A percentile compares a stretch with the other conserved stretches of the same genome.
These are phyloP conservation scores for Tulasnella sp. DNA, from an alignment of 768 basidiomycete genomes.

Conservation along the genomic window DNA sequence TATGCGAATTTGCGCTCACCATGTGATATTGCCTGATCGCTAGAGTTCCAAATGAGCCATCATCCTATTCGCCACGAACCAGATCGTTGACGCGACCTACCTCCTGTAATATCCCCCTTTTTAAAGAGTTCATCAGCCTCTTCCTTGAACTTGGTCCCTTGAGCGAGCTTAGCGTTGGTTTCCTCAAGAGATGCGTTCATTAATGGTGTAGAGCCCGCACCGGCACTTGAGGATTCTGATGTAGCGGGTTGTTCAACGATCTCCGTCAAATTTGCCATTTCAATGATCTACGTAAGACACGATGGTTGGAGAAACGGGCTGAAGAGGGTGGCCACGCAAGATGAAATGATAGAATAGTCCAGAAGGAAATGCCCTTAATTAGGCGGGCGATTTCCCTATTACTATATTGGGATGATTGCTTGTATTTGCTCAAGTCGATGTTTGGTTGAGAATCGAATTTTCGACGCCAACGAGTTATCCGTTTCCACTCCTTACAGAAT, in stretches of 20 bases:
- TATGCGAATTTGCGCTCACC: slow-evolving; percentile 29
- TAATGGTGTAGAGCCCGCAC: not conserved
- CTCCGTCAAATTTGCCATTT: not conserved
- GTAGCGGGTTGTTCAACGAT: not conserved
- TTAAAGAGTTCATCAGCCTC: slow-evolving; percentile 57
- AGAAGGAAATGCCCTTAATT: no score
- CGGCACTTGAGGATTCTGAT: not conserved
- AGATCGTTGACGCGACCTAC: slow-evolving; percentile 27
- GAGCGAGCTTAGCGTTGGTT: not conserved
- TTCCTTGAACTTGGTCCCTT: slow-evolving; percentile 34
- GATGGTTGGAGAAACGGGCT: no score
- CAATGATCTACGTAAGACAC: no score
- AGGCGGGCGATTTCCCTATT: no score
- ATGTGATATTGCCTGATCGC: slow-evolving; percentile 62
- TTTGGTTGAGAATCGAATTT: slow-evolving; percentile 1
- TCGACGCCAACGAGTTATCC: slow-evolving; percentile 2
- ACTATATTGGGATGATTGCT: not conserved
- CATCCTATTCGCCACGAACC: not conserved
- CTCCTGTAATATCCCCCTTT: slow-evolving; percentile 44
- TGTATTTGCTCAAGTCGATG: not conserved
- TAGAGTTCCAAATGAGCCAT: slow-evolving; percentile 22
- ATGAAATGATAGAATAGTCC: no score
- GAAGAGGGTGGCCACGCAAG: no score
- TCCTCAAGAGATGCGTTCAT: not conserved
- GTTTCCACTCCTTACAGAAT: not conserved